phyloP scores from a whole-genome alignment of 139 green algal species.

The Diplosphaera chodatii region DNA sequence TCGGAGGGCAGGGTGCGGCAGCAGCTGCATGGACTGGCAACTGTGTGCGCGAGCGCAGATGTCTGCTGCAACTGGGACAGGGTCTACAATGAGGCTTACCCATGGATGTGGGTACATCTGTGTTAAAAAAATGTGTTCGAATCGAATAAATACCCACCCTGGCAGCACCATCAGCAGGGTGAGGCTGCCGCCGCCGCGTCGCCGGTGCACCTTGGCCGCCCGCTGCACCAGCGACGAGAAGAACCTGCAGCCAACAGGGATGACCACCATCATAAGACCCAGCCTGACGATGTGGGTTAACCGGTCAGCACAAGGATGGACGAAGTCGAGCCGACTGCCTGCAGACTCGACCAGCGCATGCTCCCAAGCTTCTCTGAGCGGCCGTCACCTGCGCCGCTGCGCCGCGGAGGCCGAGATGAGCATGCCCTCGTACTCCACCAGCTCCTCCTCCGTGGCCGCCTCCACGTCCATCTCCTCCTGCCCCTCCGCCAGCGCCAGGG shows the following conservation, averaged over 20 bases:
- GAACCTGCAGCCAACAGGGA: constrained; percentile 40
- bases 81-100: too few species aligned
- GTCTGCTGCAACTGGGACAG: too few species aligned
- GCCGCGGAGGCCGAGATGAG: constrained; percentile 68
- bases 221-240: constrained; percentile 78
- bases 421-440: constrained; percentile 82
- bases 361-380: neutral
- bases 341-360: constrained; percentile 72
- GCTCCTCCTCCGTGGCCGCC: constrained; percentile 24
- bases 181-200: constrained; percentile 63
- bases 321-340: too few species aligned
- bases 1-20: too few species aligned
- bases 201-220: constrained; percentile 60
- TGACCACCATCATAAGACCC: too few species aligned
- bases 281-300: too few species aligned
- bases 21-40: too few species aligned
- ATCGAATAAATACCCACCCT: constrained; percentile 51
- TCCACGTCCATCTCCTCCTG: neutral
- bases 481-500: neutral
- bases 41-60: too few species aligned
- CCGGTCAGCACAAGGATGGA: too few species aligned
- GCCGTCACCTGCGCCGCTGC: constrained; percentile 43
- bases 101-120: too few species aligned
- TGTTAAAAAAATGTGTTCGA: too few species aligned
- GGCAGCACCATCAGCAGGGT: constrained; percentile 66